Base-by-base conservation (phyloP, 495 filamentous ascomycete species). In the Lepraria neglecta region DNA sequence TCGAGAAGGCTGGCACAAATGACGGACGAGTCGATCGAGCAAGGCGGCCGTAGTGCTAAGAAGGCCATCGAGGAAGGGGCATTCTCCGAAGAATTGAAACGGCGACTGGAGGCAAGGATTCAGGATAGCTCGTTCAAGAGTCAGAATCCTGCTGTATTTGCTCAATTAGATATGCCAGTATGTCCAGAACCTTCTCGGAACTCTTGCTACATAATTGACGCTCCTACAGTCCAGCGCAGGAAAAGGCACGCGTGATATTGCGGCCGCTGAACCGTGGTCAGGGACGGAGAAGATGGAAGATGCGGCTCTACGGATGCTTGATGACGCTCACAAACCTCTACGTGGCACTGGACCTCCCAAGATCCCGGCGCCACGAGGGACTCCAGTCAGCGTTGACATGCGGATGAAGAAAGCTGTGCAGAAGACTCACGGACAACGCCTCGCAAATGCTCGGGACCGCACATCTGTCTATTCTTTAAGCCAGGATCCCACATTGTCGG, bases 31-130 rank as follows among this genome's bases (percentile, higher is more conserved):
- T 81, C 80, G 6, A 74, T 96, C 28, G 75, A 91, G 30, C 82
- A 81, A 60, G 88, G 87, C 19, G 87, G 89, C 27, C 80, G 81
- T 62, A 82, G 85, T 46, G 86, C 89, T 43, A 80, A 75, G 48
- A 86, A 85, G 67, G 88, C 87, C n/a, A 78, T 96, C 15, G 78
- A 88, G 67, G 87, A 95, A 59, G 90, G 89, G 51, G 89, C 89
- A 33, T 96, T 98, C 76, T 87, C 85, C 58, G 88, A 91, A 19
- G 91, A 96, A 61, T 75, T 97, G 62, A 95, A 90, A 68, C 74
- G 75, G 63, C 73, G 82, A 60, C 77, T 98, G 5, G 83, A 92
- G 57, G 85, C 87, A 64, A 86, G 86, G 66, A 79, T 97, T 5
- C 81, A 84, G 59, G 80, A 78, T 45, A 82, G 86, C 27, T 78